Conservation (phyloP, 140 eudicot species). For the Senecio squalidus region DNA sequence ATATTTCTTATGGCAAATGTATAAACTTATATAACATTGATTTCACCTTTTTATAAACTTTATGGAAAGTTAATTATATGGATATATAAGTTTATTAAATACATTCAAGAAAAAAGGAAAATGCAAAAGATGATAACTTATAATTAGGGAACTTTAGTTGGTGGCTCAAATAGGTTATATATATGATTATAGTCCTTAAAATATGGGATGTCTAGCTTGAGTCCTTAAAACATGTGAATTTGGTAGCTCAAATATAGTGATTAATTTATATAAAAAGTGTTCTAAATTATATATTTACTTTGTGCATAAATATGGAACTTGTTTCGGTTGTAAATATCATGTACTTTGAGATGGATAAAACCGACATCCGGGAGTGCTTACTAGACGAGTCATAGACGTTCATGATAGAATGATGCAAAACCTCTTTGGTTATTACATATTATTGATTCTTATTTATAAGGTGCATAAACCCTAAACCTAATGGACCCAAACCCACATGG, state of each 20-base stretch:
- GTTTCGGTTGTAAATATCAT: too few species aligned
- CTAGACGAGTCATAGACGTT: too few species aligned
- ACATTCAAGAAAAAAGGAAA: conserved; percentile 4
- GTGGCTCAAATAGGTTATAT: conserved; percentile 14
- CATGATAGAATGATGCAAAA: too few species aligned
- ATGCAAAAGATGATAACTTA: conserved; percentile 4
- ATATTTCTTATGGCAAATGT: conserved; percentile 18
- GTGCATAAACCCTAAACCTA: too few species aligned
- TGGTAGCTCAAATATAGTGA: neutral
- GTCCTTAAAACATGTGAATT: neutral
- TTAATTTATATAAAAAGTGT: too few species aligned
- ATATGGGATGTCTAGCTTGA: neutral
- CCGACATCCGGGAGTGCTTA: too few species aligned
- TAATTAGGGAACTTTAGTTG: conserved; percentile 11
- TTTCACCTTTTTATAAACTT: conserved; percentile 21
- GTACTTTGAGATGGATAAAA: too few species aligned
- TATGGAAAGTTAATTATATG: conserved; percentile 12
- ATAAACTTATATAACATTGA: conserved; percentile 8
- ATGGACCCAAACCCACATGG: too few species aligned
- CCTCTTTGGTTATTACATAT: too few species aligned
- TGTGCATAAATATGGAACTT: too few species aligned
- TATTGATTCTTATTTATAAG: too few species aligned
- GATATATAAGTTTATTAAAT: neutral
- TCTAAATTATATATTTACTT: too few species aligned
- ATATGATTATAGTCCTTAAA: conserved; percentile 1